Conservation (phyloP, 2,329 filamentous ascomycete genomes). For the Trichoderma atrobrunneum region DNA sequence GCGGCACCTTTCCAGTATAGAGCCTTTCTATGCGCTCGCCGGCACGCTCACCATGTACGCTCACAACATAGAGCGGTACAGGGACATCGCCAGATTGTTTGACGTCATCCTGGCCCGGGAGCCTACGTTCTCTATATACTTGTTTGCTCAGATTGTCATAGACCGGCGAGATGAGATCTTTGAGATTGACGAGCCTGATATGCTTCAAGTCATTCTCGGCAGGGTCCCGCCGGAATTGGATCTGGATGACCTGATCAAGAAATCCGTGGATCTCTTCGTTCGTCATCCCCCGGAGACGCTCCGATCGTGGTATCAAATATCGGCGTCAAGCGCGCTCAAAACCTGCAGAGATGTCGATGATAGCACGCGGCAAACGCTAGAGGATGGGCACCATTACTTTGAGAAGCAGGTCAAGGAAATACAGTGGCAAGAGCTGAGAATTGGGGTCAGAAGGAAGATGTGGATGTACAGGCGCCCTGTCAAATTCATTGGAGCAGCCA, state of each 20-base stretch:
- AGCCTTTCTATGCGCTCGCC: constrained; percentile 91
- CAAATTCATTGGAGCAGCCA: constrained; percentile 58
- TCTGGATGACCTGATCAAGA: constrained; percentile 71
- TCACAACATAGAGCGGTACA: constrained; percentile 89
- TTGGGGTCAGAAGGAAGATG: constrained; percentile 37
- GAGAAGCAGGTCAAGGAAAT: constrained; percentile 69
- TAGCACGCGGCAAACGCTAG: constrained; percentile 54
- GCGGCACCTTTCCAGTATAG: constrained; percentile 69
- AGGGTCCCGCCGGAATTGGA: constrained; percentile 81
- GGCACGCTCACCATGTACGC: constrained; percentile 94
- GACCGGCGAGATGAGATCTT: constrained; percentile 81
- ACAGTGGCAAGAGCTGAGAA: constrained; percentile 55
- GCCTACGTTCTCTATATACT: constrained; percentile 84
- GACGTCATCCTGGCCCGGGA: constrained; percentile 86
- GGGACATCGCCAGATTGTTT: constrained; percentile 84
- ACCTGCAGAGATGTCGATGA: constrained; percentile 61
- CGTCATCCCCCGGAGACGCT: constrained; percentile 70
- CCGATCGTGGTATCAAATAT: constrained; percentile 69
- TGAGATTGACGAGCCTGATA: constrained; percentile 87
- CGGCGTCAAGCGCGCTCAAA: constrained; percentile 76
- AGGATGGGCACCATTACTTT: constrained; percentile 68
- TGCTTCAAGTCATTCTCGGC: constrained; percentile 83
- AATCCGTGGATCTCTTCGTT: constrained; percentile 62
- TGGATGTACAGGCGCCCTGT: constrained; percentile 66
- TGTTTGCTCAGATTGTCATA: constrained; percentile 86